Conservation (phyloP, 2,329 filamentous ascomycete genomes). For the Ascochyta viciae-villosae region DNA sequence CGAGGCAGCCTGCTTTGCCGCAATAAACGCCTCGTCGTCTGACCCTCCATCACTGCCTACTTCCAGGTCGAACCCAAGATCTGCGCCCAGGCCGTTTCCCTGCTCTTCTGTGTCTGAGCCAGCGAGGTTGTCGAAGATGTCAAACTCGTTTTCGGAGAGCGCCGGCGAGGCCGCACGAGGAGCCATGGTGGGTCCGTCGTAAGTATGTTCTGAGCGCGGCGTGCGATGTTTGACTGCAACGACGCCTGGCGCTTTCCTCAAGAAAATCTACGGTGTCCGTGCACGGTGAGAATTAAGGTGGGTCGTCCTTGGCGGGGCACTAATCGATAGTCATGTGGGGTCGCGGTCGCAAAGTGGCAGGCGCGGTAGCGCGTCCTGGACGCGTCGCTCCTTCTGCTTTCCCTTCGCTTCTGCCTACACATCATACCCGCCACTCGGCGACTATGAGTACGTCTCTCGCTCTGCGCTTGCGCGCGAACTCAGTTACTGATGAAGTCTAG, state of each 20-base stretch:
- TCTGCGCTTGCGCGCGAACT: constrained; percentile 27
- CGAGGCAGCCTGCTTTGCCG: constrained; percentile 81
- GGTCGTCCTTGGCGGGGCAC: constrained; percentile 34
- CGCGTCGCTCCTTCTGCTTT: constrained; percentile 20
- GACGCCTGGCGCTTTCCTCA: constrained; percentile 10
- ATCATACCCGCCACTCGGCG: constrained; percentile 16
- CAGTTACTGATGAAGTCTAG: constrained; percentile 25
- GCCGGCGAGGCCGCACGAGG: constrained; percentile 79
- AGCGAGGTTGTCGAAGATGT: constrained; percentile 83
- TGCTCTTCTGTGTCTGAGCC: constrained; percentile 62
- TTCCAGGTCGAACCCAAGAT: constrained; percentile 46
- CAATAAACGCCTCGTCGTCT: constrained; percentile 87
- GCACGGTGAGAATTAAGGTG: constrained; percentile 31
- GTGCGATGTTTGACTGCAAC: constrained; percentile 17
- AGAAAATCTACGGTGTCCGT: too few species aligned
- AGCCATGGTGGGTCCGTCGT: constrained; percentile 63
- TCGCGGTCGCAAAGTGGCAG: constrained; percentile 22
- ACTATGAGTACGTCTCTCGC: constrained; percentile 17
- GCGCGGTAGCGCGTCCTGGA: constrained; percentile 37
- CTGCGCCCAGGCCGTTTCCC: constrained; percentile 45
- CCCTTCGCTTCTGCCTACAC: constrained; percentile 14
- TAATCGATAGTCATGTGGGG: constrained; percentile 29
- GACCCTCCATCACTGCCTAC: constrained; percentile 63
- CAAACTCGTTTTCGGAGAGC: constrained; percentile 86
- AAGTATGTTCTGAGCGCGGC: constrained; percentile 5